Conservation (phyloP, 1,284 basidiomycete species). For the Cutaneotrichosporon cutaneum region DNA sequence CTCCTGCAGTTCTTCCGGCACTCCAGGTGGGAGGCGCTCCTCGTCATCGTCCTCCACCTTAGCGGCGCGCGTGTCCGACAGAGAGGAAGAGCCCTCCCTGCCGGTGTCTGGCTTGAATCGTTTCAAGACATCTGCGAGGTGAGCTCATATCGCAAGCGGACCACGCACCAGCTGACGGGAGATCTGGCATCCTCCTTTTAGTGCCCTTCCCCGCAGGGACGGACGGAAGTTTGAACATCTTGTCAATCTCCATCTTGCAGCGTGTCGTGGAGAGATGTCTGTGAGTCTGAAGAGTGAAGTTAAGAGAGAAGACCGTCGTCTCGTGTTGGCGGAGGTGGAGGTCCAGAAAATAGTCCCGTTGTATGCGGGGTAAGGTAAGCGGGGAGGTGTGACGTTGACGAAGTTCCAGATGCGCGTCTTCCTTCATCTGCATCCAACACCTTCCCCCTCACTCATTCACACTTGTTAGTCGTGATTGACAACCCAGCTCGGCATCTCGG, state of each 20-base stretch:
- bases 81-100: too few relatives aligned
- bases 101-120: conserved; percentile 16
- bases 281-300: neutral
- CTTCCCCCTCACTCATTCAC: neutral
- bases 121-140: conserved; percentile 16
- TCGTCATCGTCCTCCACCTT: neutral
- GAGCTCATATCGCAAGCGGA: neutral
- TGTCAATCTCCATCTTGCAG: conserved; percentile 47
- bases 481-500: neutral
- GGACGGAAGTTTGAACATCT: conserved; percentile 50
- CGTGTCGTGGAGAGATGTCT: neutral
- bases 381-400: neutral
- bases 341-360: neutral
- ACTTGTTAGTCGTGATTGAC: neutral
- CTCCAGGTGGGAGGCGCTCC: neutral
- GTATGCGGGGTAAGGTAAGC: neutral
- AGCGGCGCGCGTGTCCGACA: neutral
- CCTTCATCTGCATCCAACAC: neutral
- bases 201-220: conserved; percentile 55
- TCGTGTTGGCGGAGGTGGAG: neutral
- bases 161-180: conserved; percentile 62
- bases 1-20: neutral
- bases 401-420: neutral
- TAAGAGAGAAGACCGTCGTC: neutral
- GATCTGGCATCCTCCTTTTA: conserved; percentile 79